Evolutionary conservation across 1,139 yeast genomes (phyloP), one percentile per base, ranked within the genome.

Genomic region (Pichia sp.): DNA sequence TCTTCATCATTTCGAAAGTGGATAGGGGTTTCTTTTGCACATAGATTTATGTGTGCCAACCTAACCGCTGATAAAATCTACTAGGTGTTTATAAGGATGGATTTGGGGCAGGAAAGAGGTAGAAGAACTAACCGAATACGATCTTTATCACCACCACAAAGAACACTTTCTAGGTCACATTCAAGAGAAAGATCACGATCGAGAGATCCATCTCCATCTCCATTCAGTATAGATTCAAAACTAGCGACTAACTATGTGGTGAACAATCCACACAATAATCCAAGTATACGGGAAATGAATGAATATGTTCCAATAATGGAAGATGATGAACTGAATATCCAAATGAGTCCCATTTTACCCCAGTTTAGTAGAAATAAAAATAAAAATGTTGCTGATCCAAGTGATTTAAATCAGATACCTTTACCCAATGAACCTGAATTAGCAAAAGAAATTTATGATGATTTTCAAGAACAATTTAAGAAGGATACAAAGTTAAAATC

Each of bases 401-500:
- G 31, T 7, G 48, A 39, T 16, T 10, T 45, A 20, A 31, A 35
- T 33, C 22, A 30, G 24, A n/a, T 42, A 4, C 42, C 42, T 16
- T 10, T 45, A 23, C 39, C 45, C 2, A 37, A 38, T 25, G 50
- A 40, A 42, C 36, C 32, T 29, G 42, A 10, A 5, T 8, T 23
- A 1, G 50, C 51, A 4, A 52, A 54, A 20, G 61, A 54, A 35
- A 56, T 60, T 30, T 62, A 59, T 33, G 53, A 53, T 29, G 64
- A 60, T 45, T 60, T 60, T 40, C 54, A 58, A 35, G 35, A 48
- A 31, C 56, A 56, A 30, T 60, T 59, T 36, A 42, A 57, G n/a
- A 48, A 45, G 32, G 61, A 56, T 42, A 39, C 51, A 1, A 27
- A 40, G 28, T 30, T 29, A 7, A 40, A 41, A 12, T 22, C 16